These are phyloP conservation scores for Apiotrichum mycotoxinovorans DNA, from an alignment of 1,284 basidiomycete genomes.

Conservation along the genomic window DNA sequence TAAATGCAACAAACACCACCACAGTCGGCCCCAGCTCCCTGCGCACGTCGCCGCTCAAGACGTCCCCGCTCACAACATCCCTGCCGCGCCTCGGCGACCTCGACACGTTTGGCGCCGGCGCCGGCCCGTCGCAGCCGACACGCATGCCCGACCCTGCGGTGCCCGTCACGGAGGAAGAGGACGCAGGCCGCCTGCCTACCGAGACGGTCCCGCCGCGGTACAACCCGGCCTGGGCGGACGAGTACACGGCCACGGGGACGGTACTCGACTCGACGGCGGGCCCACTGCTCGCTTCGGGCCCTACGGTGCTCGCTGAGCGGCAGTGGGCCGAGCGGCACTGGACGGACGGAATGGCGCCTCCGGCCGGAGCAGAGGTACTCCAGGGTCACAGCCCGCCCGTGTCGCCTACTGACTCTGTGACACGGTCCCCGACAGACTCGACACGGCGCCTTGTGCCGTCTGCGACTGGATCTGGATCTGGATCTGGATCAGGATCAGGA, in stretches of 20 bases:
- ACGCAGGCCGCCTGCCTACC: slow-evolving; percentile 1
- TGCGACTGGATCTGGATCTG: too few relatives aligned
- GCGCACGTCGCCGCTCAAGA: background rate
- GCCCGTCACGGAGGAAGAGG: slow-evolving; percentile 9
- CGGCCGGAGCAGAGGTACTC: too few relatives aligned
- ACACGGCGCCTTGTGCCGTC: too few relatives aligned
- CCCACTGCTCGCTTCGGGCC: background rate
- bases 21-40: background rate
- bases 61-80: background rate
- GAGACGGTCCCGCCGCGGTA: slow-evolving; percentile 10
- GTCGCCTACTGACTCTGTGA: too few relatives aligned
- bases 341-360: too few relatives aligned
- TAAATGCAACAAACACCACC: background rate
- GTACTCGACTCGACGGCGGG: background rate
- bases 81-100: too few relatives aligned
- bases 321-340: background rate
- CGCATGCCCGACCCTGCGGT: background rate
- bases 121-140: too few relatives aligned
- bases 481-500: too few relatives aligned
- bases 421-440: too few relatives aligned
- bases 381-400: too few relatives aligned
- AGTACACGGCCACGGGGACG: background rate
- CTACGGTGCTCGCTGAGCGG: background rate
- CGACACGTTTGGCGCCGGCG: background rate
- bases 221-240: slow-evolving; percentile 11